These are phyloP conservation scores for Saccharomyces pastorianus DNA, from an alignment of 1,139 yeast genomes.

Conservation along the genomic window DNA sequence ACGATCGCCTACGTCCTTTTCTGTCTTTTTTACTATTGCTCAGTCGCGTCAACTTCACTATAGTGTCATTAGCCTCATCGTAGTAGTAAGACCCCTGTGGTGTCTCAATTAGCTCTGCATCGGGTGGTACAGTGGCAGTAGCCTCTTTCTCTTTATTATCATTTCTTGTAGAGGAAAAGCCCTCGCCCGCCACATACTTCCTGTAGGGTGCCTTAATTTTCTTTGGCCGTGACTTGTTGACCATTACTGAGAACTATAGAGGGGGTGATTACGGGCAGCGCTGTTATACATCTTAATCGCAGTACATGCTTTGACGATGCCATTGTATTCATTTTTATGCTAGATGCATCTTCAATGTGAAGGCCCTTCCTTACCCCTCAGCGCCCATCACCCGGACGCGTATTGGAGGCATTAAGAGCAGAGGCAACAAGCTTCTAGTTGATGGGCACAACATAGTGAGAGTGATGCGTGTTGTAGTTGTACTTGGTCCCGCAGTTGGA, in stretches of 20 bases:
- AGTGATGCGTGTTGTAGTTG: too few species aligned
- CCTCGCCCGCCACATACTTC: constrained; percentile 63
- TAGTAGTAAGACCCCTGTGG: constrained; percentile 13
- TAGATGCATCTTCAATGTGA: background rate
- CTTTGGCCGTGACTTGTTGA: constrained; percentile 79
- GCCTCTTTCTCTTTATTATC: constrained; percentile 25
- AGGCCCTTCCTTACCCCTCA: background rate
- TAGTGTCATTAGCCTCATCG: constrained; percentile 7
- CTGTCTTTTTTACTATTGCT: background rate
- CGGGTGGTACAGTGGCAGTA: constrained; percentile 19
- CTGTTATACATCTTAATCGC: background rate
- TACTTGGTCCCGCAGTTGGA: too few species aligned
- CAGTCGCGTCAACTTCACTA: constrained; percentile 2
- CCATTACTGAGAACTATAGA: constrained; percentile 38
- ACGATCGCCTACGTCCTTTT: background rate
- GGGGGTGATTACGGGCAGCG: background rate
- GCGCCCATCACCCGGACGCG: background rate
- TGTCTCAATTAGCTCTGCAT: constrained; percentile 20
- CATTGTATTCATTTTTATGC: background rate
- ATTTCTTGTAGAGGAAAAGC: constrained; percentile 23
- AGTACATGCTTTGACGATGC: background rate
- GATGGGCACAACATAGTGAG: background rate
- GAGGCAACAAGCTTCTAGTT: background rate
- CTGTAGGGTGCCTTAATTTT: constrained; percentile 69
- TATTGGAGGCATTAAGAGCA: background rate